Evolutionary conservation across 805 yeast genomes (phyloP).

Genomic region (Kuraishia ogatae): DNA sequence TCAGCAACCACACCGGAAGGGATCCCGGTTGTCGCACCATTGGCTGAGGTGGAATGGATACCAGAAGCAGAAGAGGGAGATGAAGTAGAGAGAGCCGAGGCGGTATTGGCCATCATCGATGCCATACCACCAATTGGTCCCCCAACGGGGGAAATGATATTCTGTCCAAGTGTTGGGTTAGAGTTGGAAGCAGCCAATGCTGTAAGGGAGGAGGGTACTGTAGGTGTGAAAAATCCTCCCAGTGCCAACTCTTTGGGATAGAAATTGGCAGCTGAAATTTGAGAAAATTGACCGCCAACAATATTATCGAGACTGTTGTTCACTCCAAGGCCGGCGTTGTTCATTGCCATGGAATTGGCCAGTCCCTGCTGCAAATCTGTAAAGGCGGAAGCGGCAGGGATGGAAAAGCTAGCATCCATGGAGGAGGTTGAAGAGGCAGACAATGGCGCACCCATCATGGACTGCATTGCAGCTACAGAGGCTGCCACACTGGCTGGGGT

Average conservation of each 20-base stretch:
- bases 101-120: not conserved
- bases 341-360: not conserved
- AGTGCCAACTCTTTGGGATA: not conserved
- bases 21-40: not conserved
- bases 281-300: not conserved
- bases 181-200: not conserved
- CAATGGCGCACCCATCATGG: not conserved
- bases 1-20: not conserved
- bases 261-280: not conserved
- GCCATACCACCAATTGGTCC: not conserved
- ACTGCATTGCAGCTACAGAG: not conserved
- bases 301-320: not conserved
- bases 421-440: not conserved
- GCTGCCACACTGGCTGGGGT: not conserved
- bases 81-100: not conserved
- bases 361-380: not conserved
- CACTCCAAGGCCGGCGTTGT: not conserved
- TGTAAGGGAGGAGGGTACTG: no score
- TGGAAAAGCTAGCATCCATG: not conserved
- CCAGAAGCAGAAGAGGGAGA: not conserved
- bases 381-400: not conserved
- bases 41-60: not conserved
- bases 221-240: not conserved
- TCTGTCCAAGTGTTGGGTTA: not conserved
- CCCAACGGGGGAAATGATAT: not conserved